These are phyloP conservation scores for Mycena leptocephala DNA, from an alignment of 768 basidiomycete species.

Conservation along the genomic window DNA sequence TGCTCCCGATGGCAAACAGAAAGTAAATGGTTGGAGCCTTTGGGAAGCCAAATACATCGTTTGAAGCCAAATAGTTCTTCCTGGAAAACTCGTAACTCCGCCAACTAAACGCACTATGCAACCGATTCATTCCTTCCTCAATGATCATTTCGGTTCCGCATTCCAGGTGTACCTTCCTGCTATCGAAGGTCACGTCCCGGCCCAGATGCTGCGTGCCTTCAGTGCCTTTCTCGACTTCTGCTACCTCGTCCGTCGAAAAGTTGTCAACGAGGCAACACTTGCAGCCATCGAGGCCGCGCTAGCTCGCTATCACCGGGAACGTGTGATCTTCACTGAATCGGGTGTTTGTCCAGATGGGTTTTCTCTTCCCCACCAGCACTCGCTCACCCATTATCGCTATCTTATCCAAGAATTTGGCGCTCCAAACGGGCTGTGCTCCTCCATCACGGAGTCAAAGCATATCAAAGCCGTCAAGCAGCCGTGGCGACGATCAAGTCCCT, in stretches of 20 bases:
- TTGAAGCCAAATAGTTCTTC: too few species aligned
- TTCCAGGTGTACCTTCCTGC: slow-evolving; percentile 46
- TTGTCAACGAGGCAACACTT: slow-evolving; percentile 39
- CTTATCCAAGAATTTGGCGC: slow-evolving; percentile 48
- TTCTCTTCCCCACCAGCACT: slow-evolving; percentile 52
- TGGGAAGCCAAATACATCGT: too few species aligned
- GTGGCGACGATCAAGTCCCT: neutral
- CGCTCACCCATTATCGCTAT: slow-evolving; percentile 47
- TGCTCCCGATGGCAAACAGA: too few species aligned
- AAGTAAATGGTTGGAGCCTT: too few species aligned
- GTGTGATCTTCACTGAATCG: slow-evolving; percentile 29
- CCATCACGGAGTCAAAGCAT: slow-evolving; percentile 53
- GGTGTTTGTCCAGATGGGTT: slow-evolving; percentile 20
- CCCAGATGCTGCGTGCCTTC: slow-evolving; percentile 27
- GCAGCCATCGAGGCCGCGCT: slow-evolving; percentile 35
- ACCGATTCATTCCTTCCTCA: too few species aligned
- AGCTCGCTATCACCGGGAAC: slow-evolving; percentile 39
- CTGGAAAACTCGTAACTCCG: too few species aligned
- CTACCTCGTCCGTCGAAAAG: slow-evolving; percentile 42
- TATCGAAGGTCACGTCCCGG: slow-evolving; percentile 46
- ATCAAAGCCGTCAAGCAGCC: slow-evolving; percentile 51
- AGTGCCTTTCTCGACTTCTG: slow-evolving; percentile 49
- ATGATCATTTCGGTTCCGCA: too few species aligned
- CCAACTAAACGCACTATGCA: too few species aligned
- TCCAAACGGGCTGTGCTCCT: slow-evolving; percentile 55